Evolutionary conservation across 495 filamentous ascomycete species (phyloP), one percentile per base, ranked within the genome.

Genomic region (Trichodelitschia bisporula): DNA sequence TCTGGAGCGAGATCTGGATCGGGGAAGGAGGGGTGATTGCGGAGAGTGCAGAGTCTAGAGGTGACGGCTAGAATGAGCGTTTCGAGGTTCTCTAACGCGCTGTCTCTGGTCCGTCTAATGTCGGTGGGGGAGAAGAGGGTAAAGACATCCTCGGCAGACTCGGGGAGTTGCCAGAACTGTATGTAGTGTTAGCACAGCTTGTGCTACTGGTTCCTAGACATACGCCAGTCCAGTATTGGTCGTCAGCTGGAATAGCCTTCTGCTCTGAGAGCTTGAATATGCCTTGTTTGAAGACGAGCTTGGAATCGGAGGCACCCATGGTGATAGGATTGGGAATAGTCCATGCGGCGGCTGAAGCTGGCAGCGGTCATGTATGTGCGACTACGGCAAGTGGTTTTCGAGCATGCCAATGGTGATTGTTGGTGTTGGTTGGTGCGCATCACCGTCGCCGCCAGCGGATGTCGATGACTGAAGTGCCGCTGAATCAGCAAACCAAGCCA

Each of bases 261-360:
- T 86, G 71, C 49, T 92, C 83, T 12, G 82, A 89, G 32, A 99
- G 69, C 46, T 74, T 71, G 58, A 99, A 99, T 58, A 99, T 92
- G 49, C 83, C 86, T 52, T 92, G 76, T 55, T 95, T 99, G 67
- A 99, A 95, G 43, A 82, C 77, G 43, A 93, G 72, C 67, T 99
- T 99, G 39, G 84, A 93, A 59, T 99, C 89, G 50, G 86, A 92
- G 45, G 86, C 86, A 49, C 86, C 86, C 86, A 99, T 99, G 30
- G 5, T 18, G 47, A 21, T n/a, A n/a, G n/a, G n/a, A n/a, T n/a
- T n/a, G n/a, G n/a, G n/a, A n/a, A n/a, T n/a, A n/a, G n/a, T n/a
- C n/a, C n/a, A n/a, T n/a, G n/a, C n/a, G n/a, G n/a, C n/a, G n/a
- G n/a, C n/a, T n/a, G n/a, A n/a, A n/a, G n/a, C n/a, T n/a, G n/a